A percentile compares a stretch with the other conserved stretches of the same genome.
phyloP scores from a whole-genome alignment of 1,284 basidiomycete species.

The Albatrellus sp. region DNA sequence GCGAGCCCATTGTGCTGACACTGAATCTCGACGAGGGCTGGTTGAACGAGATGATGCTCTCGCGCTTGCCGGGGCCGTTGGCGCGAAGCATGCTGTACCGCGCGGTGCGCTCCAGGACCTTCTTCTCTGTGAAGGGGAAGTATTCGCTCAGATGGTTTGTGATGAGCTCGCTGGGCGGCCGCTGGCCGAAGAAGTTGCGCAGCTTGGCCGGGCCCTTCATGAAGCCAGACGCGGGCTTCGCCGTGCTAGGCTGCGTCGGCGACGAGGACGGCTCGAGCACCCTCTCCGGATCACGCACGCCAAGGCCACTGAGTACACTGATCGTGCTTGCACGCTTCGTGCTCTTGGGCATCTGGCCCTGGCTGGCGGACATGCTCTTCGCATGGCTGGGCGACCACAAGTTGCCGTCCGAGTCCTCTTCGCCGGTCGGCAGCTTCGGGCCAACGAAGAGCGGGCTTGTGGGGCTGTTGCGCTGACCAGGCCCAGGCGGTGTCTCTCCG shows the following conservation, averaged over 20 bases:
- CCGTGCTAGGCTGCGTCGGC: constrained; percentile 15
- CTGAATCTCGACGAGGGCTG: constrained; percentile 46
- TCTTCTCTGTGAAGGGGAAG: constrained; percentile 91
- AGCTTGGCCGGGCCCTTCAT: constrained; percentile 54
- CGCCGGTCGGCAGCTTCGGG: constrained; percentile 14
- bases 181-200: constrained; percentile 96
- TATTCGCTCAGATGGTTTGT: constrained; percentile 93
- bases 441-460: constrained; percentile 19
- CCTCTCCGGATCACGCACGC: constrained; percentile 63
- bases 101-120: constrained; percentile 73
- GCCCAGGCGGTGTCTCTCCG: constrained; percentile 35
- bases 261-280: constrained; percentile 33
- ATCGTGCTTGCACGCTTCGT: constrained; percentile 90
- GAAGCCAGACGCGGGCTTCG: constrained; percentile 7
- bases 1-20: constrained; percentile 55
- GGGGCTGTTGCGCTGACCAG: constrained; percentile 17
- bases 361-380: constrained; percentile 6
- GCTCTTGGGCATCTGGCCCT: constrained; percentile 35
- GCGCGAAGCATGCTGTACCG: constrained; percentile 72
- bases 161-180: constrained; percentile 94
- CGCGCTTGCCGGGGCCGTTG: constrained; percentile 17
- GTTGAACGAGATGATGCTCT: constrained; percentile 26
- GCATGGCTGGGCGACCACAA: constrained; percentile 19
- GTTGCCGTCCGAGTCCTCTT: constrained; percentile 27
- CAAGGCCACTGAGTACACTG: constrained; percentile 87